Conservation (phyloP, 2,329 filamentous ascomycete genomes). For the Pseudohalonectria lignicola region DNA sequence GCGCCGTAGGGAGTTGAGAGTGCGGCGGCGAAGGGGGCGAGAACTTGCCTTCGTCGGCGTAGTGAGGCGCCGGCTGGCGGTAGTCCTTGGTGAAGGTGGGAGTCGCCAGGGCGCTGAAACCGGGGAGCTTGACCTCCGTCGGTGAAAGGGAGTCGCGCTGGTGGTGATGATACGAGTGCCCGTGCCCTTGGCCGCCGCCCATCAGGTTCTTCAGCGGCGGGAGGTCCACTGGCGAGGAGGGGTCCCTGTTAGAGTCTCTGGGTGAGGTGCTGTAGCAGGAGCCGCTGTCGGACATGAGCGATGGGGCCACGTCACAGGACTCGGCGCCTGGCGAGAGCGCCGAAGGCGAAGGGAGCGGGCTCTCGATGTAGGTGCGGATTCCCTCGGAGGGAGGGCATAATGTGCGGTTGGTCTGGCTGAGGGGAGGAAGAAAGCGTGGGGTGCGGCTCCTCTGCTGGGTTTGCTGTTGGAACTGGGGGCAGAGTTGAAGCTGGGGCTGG, state of each 20-base stretch:
- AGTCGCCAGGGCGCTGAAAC: conserved; percentile 12
- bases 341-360: conserved; percentile 24
- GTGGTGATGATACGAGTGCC: conserved; percentile 1
- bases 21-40: conserved; percentile 14
- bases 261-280: conserved; percentile 54
- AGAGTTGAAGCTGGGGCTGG: background rate
- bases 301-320: conserved; percentile 50
- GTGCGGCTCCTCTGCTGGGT: background rate
- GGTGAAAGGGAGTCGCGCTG: conserved; percentile 2
- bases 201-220: conserved; percentile 18
- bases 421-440: conserved; percentile 8
- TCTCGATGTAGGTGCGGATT: conserved; percentile 15
- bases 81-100: conserved; percentile 6
- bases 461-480: background rate
- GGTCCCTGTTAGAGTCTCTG: conserved; percentile 20
- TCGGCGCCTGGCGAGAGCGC: conserved; percentile 41
- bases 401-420: conserved; percentile 8
- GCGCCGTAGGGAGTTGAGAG: conserved; percentile 19
- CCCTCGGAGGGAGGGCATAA: conserved; percentile 8
- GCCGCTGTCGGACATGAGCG: conserved; percentile 58
- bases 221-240: conserved; percentile 27
- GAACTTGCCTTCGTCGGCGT: conserved; percentile 4
- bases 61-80: background rate
- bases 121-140: conserved; percentile 16
- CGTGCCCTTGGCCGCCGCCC: no score